Evolutionary conservation across 1,284 basidiomycete species (phyloP).

Genomic region (Fomitopsis betulina): DNA sequence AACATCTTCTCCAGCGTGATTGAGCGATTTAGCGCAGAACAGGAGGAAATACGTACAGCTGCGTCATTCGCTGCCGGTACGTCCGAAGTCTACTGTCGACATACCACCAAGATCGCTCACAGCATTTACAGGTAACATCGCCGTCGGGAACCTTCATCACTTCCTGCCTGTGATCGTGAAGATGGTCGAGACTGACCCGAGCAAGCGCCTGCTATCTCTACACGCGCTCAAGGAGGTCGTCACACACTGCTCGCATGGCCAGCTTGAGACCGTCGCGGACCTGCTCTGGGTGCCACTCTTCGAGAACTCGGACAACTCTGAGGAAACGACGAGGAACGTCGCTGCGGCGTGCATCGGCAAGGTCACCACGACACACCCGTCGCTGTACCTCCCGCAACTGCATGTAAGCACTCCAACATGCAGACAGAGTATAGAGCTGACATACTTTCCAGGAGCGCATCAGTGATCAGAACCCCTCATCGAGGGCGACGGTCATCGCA

Average conservation of each 20-base stretch:
- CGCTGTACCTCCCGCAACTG: constrained; percentile 87
- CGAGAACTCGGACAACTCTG: constrained; percentile 77
- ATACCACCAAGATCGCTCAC: background rate
- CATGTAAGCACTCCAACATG: constrained; percentile 50
- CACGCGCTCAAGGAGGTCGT: constrained; percentile 97
- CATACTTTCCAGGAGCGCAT: constrained; percentile 53
- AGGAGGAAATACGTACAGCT: constrained; percentile 82
- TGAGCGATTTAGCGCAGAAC: constrained; percentile 67
- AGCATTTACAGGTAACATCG: constrained; percentile 72
- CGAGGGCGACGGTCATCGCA: constrained; percentile 88
- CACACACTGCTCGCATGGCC: constrained; percentile 79
- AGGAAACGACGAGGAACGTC: constrained; percentile 91
- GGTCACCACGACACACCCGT: constrained; percentile 86
- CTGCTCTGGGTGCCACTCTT: constrained; percentile 89
- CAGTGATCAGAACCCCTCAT: constrained; percentile 59
- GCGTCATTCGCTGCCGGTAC: constrained; percentile 89
- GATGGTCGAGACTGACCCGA: constrained; percentile 73
- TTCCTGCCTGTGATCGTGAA: constrained; percentile 86
- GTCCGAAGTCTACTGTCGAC: constrained; percentile 15
- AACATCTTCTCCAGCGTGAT: constrained; percentile 76
- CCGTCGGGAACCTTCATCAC: constrained; percentile 83
- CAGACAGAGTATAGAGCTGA: background rate
- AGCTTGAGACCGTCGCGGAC: constrained; percentile 83
- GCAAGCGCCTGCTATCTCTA: constrained; percentile 78
- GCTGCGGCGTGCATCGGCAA: constrained; percentile 97